Percentiles rank a stretch among this genome's conserved stretches.
phyloP scores from a whole-genome alignment of 108 stramenopile species.

The Asterionellopsis glacialis region DNA sequence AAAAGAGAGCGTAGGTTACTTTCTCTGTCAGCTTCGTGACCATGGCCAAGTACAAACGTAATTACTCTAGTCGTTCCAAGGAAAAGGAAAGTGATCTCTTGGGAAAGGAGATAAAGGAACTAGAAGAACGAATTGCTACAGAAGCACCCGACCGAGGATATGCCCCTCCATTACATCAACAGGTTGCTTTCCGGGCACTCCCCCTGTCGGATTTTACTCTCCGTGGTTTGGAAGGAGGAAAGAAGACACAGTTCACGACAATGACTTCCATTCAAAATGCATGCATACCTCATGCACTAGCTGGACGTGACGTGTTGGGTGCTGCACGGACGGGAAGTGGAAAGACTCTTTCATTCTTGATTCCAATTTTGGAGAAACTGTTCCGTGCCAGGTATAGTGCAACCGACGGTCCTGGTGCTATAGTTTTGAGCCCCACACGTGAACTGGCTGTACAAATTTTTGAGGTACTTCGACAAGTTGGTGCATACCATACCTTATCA shows the following conservation, averaged over 20 bases:
- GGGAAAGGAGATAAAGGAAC: slow-evolving; percentile 32
- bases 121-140: slow-evolving; percentile 42
- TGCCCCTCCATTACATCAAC: slow-evolving; percentile 59
- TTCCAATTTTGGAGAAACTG: slow-evolving; percentile 86
- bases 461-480: slow-evolving; percentile 86
- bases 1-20: too few relatives aligned
- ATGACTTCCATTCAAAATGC: slow-evolving; percentile 93
- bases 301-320: slow-evolving; percentile 89
- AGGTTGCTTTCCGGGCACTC: slow-evolving; percentile 72
- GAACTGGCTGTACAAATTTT: slow-evolving; percentile 99
- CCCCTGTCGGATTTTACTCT: slow-evolving; percentile 65
- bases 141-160: slow-evolving; percentile 70
- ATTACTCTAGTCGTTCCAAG: neutral
- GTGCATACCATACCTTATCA: slow-evolving; percentile 84
- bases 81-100: slow-evolving; percentile 2
- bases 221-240: slow-evolving; percentile 58
- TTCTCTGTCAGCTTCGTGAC: neutral
- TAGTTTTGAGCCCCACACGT: slow-evolving; percentile 96
- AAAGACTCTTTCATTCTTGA: slow-evolving; percentile 87
- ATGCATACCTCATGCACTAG: slow-evolving; percentile 90
- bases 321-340: slow-evolving; percentile 94
- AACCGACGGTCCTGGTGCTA: slow-evolving; percentile 89
- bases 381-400: slow-evolving; percentile 69
- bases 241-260: slow-evolving; percentile 65
- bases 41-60: slow-evolving; percentile 16